Percentiles rank a stretch among this genome's conserved stretches.
phyloP scores from a whole-genome alignment of 2,329 filamentous ascomycete species.

The Nannizzia gypsea region DNA sequence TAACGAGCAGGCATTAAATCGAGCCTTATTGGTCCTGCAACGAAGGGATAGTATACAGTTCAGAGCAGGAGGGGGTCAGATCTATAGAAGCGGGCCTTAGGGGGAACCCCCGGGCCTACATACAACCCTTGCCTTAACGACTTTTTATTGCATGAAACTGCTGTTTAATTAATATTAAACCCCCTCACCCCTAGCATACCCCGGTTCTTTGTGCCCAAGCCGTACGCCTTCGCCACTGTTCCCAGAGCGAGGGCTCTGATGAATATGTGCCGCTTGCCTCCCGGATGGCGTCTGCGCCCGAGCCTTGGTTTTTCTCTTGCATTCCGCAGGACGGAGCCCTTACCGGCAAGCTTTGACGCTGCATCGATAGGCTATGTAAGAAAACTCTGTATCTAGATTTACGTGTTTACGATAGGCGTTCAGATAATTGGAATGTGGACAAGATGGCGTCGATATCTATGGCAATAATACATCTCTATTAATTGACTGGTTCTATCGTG shows the following conservation, averaged over 20 bases:
- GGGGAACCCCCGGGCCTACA: not conserved
- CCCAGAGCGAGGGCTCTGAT: not conserved
- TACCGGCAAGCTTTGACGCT: not conserved
- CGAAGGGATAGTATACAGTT: constrained; percentile 60
- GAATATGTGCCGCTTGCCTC: not conserved
- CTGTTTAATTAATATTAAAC: not conserved
- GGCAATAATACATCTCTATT: not conserved
- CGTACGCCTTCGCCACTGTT: not conserved
- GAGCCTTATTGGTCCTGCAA: constrained; percentile 76
- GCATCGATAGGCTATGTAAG: not conserved
- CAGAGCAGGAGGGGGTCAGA: constrained; percentile 38
- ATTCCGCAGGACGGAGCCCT: no score
- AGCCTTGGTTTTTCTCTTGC: not conserved
- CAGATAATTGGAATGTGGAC: not conserved
- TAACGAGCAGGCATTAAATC: constrained; percentile 71
- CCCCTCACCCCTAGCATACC: not conserved
- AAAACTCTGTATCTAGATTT: not conserved
- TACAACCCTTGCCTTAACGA: not conserved
- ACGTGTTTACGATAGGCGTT: not conserved
- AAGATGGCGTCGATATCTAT: not conserved
- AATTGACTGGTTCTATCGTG: no score
- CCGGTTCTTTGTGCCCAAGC: not conserved
- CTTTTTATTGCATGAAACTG: not conserved
- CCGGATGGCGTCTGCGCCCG: not conserved
- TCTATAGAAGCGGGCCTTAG: constrained; percentile 34